A percentile compares a stretch with the other conserved stretches of the same genome.
phyloP scores from a whole-genome alignment of 1,139 yeast genomes.

The Meyerozyma guilliermondii region DNA sequence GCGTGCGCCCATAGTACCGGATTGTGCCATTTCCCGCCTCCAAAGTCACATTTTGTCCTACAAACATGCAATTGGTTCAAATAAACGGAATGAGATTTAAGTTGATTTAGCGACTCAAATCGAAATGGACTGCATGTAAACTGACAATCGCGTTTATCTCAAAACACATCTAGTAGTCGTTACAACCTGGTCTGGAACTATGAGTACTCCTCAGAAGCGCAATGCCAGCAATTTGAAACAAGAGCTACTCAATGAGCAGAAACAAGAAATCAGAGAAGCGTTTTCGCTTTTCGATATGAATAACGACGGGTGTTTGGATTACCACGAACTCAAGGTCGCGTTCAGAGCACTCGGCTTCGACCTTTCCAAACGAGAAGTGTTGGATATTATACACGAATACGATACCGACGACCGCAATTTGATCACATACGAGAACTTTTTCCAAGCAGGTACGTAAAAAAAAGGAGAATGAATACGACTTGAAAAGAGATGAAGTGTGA shows the following conservation, averaged over 20 bases:
- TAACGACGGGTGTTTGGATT: constrained; percentile 84
- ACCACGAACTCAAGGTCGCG: constrained; percentile 89
- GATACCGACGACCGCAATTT: constrained; percentile 72
- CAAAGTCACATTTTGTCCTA: constrained; percentile 42
- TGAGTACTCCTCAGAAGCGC: constrained; percentile 15
- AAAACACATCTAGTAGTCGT: not conserved
- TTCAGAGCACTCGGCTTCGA: constrained; percentile 94
- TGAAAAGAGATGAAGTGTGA: not conserved
- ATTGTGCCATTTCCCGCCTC: constrained; percentile 41
- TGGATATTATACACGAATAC: constrained; percentile 75
- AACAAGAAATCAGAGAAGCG: constrained; percentile 91
- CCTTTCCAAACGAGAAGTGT: constrained; percentile 70
- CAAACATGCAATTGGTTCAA: constrained; percentile 1
- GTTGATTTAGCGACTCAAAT: not conserved
- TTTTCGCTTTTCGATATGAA: constrained; percentile 90
- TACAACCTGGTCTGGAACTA: not conserved
- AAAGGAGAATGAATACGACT: not conserved
- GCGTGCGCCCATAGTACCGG: constrained; percentile 46
- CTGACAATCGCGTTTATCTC: not conserved
- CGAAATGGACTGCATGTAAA: no score
- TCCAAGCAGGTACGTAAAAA: constrained; percentile 52
- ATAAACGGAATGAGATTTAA: not conserved
- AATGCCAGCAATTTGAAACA: constrained; percentile 38
- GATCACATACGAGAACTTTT: constrained; percentile 79
- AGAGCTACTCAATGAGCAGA: constrained; percentile 83